Evolutionary conservation across 208 protist species (phyloP), one percentile per base, ranked within the genome.

Genomic region (Leishmania amazonensis): DNA sequence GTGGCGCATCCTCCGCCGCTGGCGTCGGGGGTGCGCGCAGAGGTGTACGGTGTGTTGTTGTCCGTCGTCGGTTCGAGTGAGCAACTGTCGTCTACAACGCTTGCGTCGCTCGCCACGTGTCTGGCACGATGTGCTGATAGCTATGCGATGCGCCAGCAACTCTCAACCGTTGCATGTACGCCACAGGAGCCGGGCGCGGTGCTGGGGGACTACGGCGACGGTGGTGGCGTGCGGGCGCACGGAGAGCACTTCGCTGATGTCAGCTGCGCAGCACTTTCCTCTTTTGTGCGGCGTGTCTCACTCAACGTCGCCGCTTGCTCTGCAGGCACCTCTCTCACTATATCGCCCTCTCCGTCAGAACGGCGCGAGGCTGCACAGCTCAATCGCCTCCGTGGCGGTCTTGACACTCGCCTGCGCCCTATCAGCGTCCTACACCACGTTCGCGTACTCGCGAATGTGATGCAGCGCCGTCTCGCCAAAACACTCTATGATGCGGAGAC

Each of bases 11-110:
- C 83, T 7, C 70, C 78, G 2, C 8, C 74, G 3, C 58, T 83
- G 35, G 75, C 80, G 15, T 83, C 76, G 24, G 58, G 57, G 4
- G 82, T 83, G 49, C 83, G 84, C 15, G 60, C 76, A 3, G 80
- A 81, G 76, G 40, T 91, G 35, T 95, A 93, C 83, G 40, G 76
- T 21, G 79, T 92, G 42, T 62, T 87, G n/a, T 82, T 95, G 24
- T 81, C 85, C 17, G 86, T 86, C 40, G 65, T 95, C n/a, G 80
- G 86, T 9, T 89, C 83, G 53, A 88, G 81, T 64, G 91, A 95
- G 81, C 88, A 91, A 75, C 86, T 95, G 13, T 80, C 88, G 35
- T 88, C 73, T 28, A 65, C 79, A 13, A 83, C 82, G 19, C 78
- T 95, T 35, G 91, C 83, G 13, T 76, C 85, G 1, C 81, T 95